Conservation (phyloP, 495 filamentous ascomycete species). For the Cercophora samala region DNA sequence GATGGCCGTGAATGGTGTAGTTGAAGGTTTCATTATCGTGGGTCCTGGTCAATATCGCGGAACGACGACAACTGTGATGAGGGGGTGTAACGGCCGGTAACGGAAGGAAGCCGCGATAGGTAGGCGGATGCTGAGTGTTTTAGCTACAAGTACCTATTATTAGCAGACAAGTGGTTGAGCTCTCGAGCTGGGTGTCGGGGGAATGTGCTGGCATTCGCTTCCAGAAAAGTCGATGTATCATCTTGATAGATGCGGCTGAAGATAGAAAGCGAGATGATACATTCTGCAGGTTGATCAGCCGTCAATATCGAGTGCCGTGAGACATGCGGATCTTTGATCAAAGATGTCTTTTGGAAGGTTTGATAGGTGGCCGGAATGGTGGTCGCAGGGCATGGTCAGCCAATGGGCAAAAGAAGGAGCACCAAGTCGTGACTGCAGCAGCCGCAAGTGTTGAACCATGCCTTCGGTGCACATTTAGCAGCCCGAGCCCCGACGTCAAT, state of each 20-base stretch:
- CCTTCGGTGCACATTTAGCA: no score
- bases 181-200: no score
- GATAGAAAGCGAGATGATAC: not conserved
- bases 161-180: not conserved
- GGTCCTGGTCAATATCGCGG: not conserved
- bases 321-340: not conserved
- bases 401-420: not conserved
- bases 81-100: not conserved
- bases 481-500: no score
- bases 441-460: no score
- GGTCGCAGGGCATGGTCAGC: not conserved
- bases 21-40: not conserved
- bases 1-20: not conserved
- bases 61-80: not conserved
- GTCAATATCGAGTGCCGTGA: not conserved
- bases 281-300: not conserved
- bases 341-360: not conserved
- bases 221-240: not conserved
- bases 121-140: not conserved
- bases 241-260: not conserved
- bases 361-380: not conserved
- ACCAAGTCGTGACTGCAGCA: no score
- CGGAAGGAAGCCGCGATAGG: not conserved
- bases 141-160: no score
- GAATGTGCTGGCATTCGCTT: not conserved